These are phyloP conservation scores for Taphrina flavorubra DNA, from an alignment of 1,139 yeast genomes.

Conservation along the genomic window DNA sequence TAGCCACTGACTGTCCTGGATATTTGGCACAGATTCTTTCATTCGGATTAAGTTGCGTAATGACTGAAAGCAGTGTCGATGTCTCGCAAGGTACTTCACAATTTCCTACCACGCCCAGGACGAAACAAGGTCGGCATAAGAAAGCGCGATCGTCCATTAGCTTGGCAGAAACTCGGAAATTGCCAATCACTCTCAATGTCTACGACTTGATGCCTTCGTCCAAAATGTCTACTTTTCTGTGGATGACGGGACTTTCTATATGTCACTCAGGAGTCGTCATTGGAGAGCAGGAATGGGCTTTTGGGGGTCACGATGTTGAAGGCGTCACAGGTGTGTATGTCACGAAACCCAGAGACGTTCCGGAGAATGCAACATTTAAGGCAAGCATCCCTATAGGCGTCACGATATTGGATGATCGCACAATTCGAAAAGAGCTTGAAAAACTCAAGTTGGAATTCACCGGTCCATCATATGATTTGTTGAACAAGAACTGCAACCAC, in stretches of 20 bases:
- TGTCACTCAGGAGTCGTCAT: constrained; percentile 36
- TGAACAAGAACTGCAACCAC: constrained; percentile 40
- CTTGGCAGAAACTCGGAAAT: constrained; percentile 14
- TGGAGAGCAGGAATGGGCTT: constrained; percentile 33
- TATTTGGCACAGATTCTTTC: background rate
- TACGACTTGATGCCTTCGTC: constrained; percentile 38
- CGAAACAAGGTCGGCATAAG: constrained; percentile 11
- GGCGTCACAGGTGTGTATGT: constrained; percentile 37
- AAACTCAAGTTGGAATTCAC: constrained; percentile 25
- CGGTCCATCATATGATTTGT: constrained; percentile 26
- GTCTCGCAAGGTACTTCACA: background rate
- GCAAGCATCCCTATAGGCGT: constrained; percentile 23
- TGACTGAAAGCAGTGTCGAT: background rate
- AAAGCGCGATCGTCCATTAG: constrained; percentile 23
- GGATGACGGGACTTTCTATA: constrained; percentile 34
- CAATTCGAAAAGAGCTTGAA: constrained; percentile 17
- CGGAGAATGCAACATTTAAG: constrained; percentile 30
- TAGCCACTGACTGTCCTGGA: too few relatives aligned
- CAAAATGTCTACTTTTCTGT: constrained; percentile 22
- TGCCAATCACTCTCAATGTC: constrained; percentile 29
- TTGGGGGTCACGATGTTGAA: constrained; percentile 40
- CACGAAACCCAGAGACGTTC: constrained; percentile 28
- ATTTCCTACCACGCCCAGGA: background rate
- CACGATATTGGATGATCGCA: constrained; percentile 14
- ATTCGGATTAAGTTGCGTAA: background rate